A percentile compares a stretch with the other conserved stretches of the same genome.
Conservation (phyloP, 441 rosid genomes). For the Bocquillonia castaneifolia region DNA sequence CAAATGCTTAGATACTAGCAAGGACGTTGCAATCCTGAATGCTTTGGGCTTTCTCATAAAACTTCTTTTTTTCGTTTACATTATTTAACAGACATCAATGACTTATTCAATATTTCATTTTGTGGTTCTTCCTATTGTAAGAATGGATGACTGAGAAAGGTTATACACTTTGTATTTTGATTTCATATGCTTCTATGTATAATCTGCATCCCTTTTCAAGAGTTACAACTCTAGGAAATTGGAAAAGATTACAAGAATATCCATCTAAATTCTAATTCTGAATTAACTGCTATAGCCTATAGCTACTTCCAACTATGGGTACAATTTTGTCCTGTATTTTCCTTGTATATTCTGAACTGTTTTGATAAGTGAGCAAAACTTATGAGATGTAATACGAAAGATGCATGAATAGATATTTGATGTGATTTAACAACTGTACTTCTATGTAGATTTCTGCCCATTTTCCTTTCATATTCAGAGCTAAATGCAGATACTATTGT, state of each 20-base stretch:
- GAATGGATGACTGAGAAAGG: neutral
- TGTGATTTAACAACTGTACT: neutral
- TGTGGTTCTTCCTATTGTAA: too few relatives aligned
- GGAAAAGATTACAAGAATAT: neutral
- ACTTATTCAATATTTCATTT: neutral
- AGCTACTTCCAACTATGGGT: neutral
- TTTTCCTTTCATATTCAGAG: neutral
- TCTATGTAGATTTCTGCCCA: neutral
- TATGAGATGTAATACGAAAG: neutral
- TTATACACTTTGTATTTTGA: neutral
- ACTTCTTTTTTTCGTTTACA: neutral
- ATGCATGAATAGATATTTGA: neutral
- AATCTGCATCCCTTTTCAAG: neutral
- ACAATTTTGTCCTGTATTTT: neutral
- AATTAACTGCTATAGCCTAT: neutral
- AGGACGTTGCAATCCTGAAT: neutral
- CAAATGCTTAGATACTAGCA: neutral
- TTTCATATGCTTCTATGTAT: neutral
- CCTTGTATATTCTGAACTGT: neutral
- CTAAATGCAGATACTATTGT: neutral
- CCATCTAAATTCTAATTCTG: neutral
- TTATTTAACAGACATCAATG: neutral
- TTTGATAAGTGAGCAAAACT: neutral
- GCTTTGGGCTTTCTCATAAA: neutral
- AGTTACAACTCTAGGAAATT: neutral